A percentile compares a stretch with the other conserved stretches of the same genome.
Conservation (phyloP, 2,329 filamentous ascomycete species). For the Diplodia seriata region DNA sequence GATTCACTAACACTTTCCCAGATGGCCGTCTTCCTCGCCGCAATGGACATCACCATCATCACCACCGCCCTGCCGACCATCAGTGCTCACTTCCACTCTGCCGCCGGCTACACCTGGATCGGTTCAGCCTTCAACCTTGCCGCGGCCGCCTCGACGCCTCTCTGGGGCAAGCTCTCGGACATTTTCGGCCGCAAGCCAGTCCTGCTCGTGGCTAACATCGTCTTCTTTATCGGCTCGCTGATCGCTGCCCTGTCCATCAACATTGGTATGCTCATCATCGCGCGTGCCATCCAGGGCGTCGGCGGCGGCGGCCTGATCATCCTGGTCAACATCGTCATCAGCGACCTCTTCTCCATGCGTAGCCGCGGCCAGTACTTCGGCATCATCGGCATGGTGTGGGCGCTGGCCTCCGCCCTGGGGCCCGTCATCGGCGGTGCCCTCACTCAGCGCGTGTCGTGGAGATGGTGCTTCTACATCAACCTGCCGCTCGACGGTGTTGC, state of each 20-base stretch:
- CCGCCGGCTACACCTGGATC: conserved; percentile 61
- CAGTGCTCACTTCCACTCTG: conserved; percentile 59
- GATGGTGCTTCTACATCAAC: conserved; percentile 69
- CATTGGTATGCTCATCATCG: conserved; percentile 68
- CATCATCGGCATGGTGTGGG: conserved; percentile 71
- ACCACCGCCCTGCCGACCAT: conserved; percentile 69
- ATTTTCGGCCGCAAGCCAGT: conserved; percentile 49
- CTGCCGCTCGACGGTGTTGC: conserved; percentile 67
- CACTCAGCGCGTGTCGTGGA: conserved; percentile 67
- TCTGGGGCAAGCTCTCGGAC: conserved; percentile 52
- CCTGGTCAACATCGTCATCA: conserved; percentile 69
- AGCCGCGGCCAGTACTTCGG: conserved; percentile 68
- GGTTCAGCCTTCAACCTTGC: conserved; percentile 52
- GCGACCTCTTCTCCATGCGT: conserved; percentile 68
- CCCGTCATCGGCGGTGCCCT: conserved; percentile 72
- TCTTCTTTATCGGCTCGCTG: conserved; percentile 69
- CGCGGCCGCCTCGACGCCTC: conserved; percentile 49
- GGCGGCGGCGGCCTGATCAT: conserved; percentile 69
- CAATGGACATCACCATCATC: conserved; percentile 68
- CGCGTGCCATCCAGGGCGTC: conserved; percentile 67
- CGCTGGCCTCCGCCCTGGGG: conserved; percentile 68
- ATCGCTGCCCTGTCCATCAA: conserved; percentile 65
- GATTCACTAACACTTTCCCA: conserved; percentile 34
- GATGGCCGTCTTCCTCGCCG: conserved; percentile 66
- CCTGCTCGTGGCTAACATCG: conserved; percentile 45